A percentile compares a stretch with the other conserved stretches of the same genome.
phyloP scores from a whole-genome alignment of 2,329 filamentous ascomycete species.

The Cladosporium sp. region DNA sequence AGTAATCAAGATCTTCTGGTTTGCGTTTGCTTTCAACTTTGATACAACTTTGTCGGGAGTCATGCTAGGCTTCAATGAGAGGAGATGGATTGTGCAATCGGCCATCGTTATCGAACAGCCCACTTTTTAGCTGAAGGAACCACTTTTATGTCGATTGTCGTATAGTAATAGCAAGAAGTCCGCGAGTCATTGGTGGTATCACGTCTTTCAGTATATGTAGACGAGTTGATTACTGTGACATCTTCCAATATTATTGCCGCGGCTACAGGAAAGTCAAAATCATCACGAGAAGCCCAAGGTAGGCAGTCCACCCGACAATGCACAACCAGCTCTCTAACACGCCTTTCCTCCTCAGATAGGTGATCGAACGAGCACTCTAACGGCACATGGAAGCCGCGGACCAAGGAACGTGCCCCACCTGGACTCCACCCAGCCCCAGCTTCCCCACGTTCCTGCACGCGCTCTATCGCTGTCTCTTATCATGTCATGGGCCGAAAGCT shows the following conservation, averaged over 20 bases:
- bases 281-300: not conserved
- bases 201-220: not conserved
- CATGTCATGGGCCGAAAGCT: slow-evolving; percentile 17
- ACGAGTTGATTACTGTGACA: not conserved
- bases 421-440: not conserved
- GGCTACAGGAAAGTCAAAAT: not conserved
- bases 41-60: not conserved
- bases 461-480: slow-evolving; percentile 6
- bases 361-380: not conserved
- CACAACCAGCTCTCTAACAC: not conserved
- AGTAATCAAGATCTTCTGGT: slow-evolving; percentile 15
- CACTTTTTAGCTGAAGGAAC: not conserved
- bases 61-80: not conserved
- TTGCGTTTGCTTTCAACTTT: not conserved
- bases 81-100: slow-evolving; percentile 13
- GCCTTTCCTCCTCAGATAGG: not conserved
- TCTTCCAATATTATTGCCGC: not conserved
- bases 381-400: not conserved
- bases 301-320: not conserved
- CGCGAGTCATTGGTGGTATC: not conserved
- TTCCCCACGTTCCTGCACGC: slow-evolving; percentile 10
- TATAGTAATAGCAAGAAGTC: not conserved
- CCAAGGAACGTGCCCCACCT: too few relatives aligned
- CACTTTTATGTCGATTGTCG: not conserved
- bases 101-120: not conserved